Evolutionary conservation across 768 basidiomycete genomes (phyloP), one percentile per base, ranked within the genome.

Genomic region (Lyophyllum semitale): DNA sequence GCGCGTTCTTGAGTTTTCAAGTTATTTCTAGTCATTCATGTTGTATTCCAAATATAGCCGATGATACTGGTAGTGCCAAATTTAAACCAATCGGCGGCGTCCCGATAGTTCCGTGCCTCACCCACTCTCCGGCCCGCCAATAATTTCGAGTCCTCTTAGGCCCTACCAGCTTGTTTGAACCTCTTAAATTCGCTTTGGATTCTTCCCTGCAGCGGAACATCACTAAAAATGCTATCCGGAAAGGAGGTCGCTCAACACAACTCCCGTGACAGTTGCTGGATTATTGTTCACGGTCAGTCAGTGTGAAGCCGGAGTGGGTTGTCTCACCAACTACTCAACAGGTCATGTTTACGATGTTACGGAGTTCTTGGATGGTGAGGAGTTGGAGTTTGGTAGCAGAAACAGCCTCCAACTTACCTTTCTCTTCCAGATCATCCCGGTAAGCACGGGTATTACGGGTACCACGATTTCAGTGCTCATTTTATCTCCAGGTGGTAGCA

Each of bases 281-380:
- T 93, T 55, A 91, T 94, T 54, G 88, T 94, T 0, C 90, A 93
- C 61, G 88, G 90, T 87, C 59, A 37, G 75, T 63, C 25, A 37
- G 22, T 26, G 3, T 27, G 8, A 32, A 29, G 15, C 18, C 20
- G 11, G 51, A 33, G 46, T 48, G 48, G 30, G 11, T 53, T 40
- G 25, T 18, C 54, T 66, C 45, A 44, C 59, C 15, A 18, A 29
- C 17, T 23, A 4, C 33, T 38, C 18, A 11, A 30, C 17, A 87
- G 89, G 85, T 57, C 84, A 87, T 45, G 87, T 83, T 4, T 91
- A 91, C 68, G 89, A 91, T 59, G 89, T 90, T 6, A 89, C 89
- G 0, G 87, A 89, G 23, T 90, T 91, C 66, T 74, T 90, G 40
- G 84, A 87, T 57, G 85, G 85, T 85, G 66, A 62, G 75, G 12